These are phyloP conservation scores for Sphagnum tenellum DNA, from an alignment of 225 moss, liverwort and hornwort species.

Conservation along the genomic window DNA sequence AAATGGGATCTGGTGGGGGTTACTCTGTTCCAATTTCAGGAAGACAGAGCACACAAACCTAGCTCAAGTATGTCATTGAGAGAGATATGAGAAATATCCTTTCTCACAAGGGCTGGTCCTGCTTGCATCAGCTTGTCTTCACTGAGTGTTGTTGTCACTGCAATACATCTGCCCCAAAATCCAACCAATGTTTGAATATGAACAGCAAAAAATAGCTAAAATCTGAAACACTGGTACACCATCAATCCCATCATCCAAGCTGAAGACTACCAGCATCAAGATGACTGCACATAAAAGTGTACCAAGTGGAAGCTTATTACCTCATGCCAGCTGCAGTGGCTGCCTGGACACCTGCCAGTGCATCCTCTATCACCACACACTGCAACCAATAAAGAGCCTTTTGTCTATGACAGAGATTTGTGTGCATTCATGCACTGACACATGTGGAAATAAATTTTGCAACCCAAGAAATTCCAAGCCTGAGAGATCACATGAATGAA, in stretches of 20 bases:
- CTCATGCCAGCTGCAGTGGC: slow-evolving; percentile 96
- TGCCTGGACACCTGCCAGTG: slow-evolving; percentile 79
- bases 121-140: slow-evolving; percentile 63
- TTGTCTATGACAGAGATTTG: no score
- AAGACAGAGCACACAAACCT: slow-evolving; percentile 31
- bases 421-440: no score
- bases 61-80: slow-evolving; percentile 64
- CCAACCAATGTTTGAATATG: no score
- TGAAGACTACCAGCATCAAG: not conserved
- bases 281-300: no score
- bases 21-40: no score
- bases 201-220: no score
- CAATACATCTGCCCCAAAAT: slow-evolving; percentile 63
- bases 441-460: no score
- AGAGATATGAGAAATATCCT: slow-evolving; percentile 73
- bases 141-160: slow-evolving; percentile 78
- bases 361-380: slow-evolving; percentile 98
- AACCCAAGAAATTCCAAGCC: no score
- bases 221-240: not conserved
- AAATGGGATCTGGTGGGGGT: no score
- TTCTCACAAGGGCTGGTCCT: slow-evolving; percentile 61
- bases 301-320: slow-evolving; percentile 16
- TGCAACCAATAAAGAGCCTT: slow-evolving; percentile 8
- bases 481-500: no score
- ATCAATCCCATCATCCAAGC: not conserved